Evolutionary conservation across 1,139 yeast genomes (phyloP), one percentile per base, ranked within the genome.

Genomic region (Ashbya aceris): DNA sequence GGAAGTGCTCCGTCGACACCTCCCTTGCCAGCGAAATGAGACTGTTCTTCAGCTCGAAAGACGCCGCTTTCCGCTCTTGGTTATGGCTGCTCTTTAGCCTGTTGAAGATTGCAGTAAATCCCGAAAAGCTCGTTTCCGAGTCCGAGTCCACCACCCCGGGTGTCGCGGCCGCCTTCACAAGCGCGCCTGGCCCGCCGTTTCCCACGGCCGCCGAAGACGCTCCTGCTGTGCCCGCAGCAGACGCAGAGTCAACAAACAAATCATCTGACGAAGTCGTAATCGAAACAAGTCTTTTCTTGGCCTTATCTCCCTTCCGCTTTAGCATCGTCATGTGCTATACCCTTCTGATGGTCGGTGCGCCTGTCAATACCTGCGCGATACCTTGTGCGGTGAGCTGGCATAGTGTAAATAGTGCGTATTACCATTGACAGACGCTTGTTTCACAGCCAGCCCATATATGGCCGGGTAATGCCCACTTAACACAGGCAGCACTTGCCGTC

Each of bases 1-100:
- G 77, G 55, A 84, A 78, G 53, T 83, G 91, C 57, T 86, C 96
- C 0, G 83, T 73, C 0, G 91, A 76, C 13, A 72, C 68, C 44
- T 86, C 95, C 43, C 94, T 69, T 2, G 91, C 83, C 13, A 83
- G 72, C 0, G 84, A 73, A 14, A 79, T 76, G 45, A 86, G 67
- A 53, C 83, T 81, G 38, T 70, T 74, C 44, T 83, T 70, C 45
- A 87, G 66, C 51, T 83, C 91, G 30, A 67, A 65, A 1, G 94
- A 91, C 23, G 78, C 78, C 38, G 75, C 67, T 26, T 61, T 55
- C 39, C 86, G 65, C 45, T 76, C 82, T 23, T 73, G 76, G 33
- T 69, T 50, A 29, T 52, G 51, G 2, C 52, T 40, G 40, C 61
- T 56, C 40, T 58, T 56, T 37, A 61, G 43, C 36, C 54, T 55